phyloP scores from a whole-genome alignment of 2,329 filamentous ascomycete species.

The Colletotrichum paranaense region DNA sequence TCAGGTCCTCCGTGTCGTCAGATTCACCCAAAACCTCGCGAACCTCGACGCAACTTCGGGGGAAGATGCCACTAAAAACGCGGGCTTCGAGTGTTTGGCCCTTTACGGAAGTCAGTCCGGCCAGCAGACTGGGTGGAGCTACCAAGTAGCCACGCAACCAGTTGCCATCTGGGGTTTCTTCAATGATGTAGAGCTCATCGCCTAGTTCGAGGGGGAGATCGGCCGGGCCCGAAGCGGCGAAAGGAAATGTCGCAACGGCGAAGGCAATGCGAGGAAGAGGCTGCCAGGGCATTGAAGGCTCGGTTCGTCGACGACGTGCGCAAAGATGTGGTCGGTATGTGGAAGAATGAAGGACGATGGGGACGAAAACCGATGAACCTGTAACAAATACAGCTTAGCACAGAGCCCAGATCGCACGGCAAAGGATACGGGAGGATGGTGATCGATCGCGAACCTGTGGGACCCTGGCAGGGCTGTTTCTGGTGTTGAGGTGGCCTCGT shows the following conservation, averaged over 20 bases:
- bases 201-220: slow-evolving; percentile 97
- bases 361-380: not conserved
- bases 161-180: slow-evolving; percentile 89
- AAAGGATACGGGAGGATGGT: not conserved
- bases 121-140: slow-evolving; percentile 90
- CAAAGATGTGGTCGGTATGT: slow-evolving; percentile 10
- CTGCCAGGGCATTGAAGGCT: slow-evolving; percentile 87
- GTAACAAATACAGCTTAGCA: not conserved
- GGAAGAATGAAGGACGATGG: not conserved
- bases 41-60: slow-evolving; percentile 92
- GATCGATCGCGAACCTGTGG: slow-evolving; percentile 27
- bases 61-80: slow-evolving; percentile 99
- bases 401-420: not conserved
- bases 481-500: slow-evolving; percentile 33
- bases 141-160: slow-evolving; percentile 98
- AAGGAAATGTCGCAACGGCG: slow-evolving; percentile 95
- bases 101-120: slow-evolving; percentile 89
- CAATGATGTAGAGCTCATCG: slow-evolving; percentile 98
- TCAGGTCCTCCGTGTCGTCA: slow-evolving; percentile 63
- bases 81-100: slow-evolving; percentile 94
- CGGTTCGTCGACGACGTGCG: slow-evolving; percentile 15
- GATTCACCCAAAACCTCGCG: slow-evolving; percentile 88
- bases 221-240: slow-evolving; percentile 85
- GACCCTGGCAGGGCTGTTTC: slow-evolving; percentile 32
- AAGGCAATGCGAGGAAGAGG: slow-evolving; percentile 97